Conservation (phyloP, 306 rosid species). For the Trifolium fragiferum region DNA sequence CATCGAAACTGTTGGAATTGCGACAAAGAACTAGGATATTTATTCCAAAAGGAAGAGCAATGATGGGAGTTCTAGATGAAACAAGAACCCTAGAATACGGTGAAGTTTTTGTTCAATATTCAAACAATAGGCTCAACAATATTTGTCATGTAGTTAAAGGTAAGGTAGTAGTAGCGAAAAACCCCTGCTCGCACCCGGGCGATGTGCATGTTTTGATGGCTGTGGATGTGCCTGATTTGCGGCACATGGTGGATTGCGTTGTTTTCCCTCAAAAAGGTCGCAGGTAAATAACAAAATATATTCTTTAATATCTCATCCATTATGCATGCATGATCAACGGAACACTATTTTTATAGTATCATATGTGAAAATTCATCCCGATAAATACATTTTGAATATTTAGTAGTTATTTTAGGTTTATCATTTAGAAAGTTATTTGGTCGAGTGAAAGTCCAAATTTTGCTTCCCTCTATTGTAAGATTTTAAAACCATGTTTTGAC, state of each 20-base stretch:
- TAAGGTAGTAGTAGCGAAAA: constrained; percentile 73
- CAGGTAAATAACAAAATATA: neutral
- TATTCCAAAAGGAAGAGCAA: constrained; percentile 78
- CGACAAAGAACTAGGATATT: constrained; percentile 65
- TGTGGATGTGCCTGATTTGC: constrained; percentile 63
- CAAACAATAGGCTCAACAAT: constrained; percentile 42
- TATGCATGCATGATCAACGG: no score
- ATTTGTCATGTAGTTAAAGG: constrained; percentile 31
- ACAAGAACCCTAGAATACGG: constrained; percentile 79
- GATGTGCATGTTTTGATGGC: constrained; percentile 80
- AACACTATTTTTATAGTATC: no score
- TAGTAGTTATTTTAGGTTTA: no score
- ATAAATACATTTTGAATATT: no score
- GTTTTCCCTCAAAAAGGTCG: neutral
- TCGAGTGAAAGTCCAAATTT: no score
- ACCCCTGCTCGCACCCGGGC: constrained; percentile 86
- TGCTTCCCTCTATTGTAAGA: no score
- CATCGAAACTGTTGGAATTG: constrained; percentile 72
- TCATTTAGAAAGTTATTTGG: no score
- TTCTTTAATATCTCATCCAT: neutral
- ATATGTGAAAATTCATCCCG: no score
- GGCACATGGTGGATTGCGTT: constrained; percentile 70
- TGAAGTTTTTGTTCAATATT: constrained; percentile 75
- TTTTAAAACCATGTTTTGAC: constrained; percentile 32
- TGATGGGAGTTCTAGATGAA: constrained; percentile 96